A percentile compares a stretch with the other conserved stretches of the same genome.
Evolutionary conservation across 2,329 filamentous ascomycete species (phyloP).

Genomic region (Pezicula radicicola): DNA sequence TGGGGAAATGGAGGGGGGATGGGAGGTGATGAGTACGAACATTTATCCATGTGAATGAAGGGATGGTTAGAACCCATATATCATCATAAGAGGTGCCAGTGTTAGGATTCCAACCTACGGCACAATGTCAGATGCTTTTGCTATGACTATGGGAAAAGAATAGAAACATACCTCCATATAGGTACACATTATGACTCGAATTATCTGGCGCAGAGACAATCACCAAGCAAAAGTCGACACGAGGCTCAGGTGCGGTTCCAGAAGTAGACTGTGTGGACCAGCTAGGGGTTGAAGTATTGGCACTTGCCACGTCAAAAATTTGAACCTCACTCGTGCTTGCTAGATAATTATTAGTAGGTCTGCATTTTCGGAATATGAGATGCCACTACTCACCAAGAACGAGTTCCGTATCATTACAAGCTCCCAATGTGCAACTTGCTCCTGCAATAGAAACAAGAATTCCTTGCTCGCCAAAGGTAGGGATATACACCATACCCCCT

Average conservation of each 20-base stretch:
- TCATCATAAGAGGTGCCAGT: constrained; percentile 34
- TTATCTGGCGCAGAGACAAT: constrained; percentile 38
- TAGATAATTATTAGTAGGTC: background rate
- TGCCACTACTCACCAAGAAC: too few species aligned
- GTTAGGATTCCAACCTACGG: constrained; percentile 24
- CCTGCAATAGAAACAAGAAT: constrained; percentile 37
- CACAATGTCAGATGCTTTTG: too few species aligned
- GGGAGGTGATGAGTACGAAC: constrained; percentile 14
- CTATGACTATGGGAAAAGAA: too few species aligned
- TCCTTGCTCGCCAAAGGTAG: constrained; percentile 31
- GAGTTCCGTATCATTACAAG: too few species aligned
- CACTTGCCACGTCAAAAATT: constrained; percentile 36
- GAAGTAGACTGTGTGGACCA: constrained; percentile 41
- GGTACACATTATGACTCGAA: constrained; percentile 44
- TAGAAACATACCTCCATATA: constrained; percentile 41
- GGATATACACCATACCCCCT: constrained; percentile 35
- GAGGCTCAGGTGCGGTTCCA: constrained; percentile 35
- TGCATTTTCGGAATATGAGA: too few species aligned
- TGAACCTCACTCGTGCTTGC: constrained; percentile 31
- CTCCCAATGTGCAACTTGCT: background rate
- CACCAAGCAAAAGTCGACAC: constrained; percentile 42
- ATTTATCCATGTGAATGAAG: constrained; percentile 40
- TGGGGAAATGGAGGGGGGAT: too few species aligned
- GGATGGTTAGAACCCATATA: constrained; percentile 41
- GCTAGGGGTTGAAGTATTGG: constrained; percentile 27